phyloP scores from a whole-genome alignment of 2,329 filamentous ascomycete species.

The Nakataea oryzae region DNA sequence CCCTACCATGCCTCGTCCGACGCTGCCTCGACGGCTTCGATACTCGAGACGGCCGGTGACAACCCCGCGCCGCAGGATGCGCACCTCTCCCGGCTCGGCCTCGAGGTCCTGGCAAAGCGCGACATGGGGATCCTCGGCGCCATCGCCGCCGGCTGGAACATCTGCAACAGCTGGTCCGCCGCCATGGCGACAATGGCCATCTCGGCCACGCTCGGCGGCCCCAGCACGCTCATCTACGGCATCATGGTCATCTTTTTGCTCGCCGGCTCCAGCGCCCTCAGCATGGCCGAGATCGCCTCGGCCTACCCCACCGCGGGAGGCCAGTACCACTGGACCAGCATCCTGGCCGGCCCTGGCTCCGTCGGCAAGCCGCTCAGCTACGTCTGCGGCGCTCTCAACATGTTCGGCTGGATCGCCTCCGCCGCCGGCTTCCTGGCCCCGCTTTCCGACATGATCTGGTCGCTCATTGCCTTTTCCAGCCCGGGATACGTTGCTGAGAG shows the following conservation, averaged over 20 bases:
- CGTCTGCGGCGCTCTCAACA: constrained; percentile 31
- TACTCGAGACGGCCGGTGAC: neutral
- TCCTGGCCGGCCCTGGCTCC: constrained; percentile 36
- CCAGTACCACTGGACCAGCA: constrained; percentile 50
- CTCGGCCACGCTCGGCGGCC: constrained; percentile 4
- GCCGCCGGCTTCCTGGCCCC: constrained; percentile 30
- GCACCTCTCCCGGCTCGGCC: constrained; percentile 1
- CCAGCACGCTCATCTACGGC: constrained; percentile 16
- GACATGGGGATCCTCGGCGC: constrained; percentile 7
- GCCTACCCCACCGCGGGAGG: constrained; percentile 48
- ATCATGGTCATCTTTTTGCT: constrained; percentile 15
- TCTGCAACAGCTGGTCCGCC: constrained; percentile 16
- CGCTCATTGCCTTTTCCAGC: constrained; percentile 23
- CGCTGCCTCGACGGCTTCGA: neutral
- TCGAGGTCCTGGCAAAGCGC: constrained; percentile 1
- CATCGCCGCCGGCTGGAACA: constrained; percentile 9
- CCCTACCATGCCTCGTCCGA: neutral
- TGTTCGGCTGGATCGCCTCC: constrained; percentile 29
- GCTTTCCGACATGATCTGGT: constrained; percentile 25
- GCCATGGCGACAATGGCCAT: constrained; percentile 10
- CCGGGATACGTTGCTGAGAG: constrained; percentile 28
- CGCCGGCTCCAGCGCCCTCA: constrained; percentile 27
- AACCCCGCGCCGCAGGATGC: neutral
- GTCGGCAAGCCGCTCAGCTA: constrained; percentile 24
- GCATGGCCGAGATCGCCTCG: constrained; percentile 49